phyloP scores from a whole-genome alignment of 331 rosid genomes.

The Quercus phellos region DNA sequence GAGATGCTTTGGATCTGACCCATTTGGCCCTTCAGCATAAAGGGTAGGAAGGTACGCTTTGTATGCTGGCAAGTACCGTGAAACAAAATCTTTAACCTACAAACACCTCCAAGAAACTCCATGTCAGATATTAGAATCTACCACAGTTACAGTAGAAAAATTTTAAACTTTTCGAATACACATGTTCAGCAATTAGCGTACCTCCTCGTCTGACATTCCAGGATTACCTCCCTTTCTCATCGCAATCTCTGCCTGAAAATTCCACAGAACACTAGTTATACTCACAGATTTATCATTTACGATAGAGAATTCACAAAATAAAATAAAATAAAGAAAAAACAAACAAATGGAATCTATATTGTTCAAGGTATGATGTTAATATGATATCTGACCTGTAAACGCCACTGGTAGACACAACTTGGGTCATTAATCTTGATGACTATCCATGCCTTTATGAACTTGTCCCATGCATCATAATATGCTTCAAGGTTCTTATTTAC shows the following conservation, averaged over 20 bases:
- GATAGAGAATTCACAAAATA: neutral
- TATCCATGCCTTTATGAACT: slow-evolving; percentile 75
- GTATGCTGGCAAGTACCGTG: slow-evolving; percentile 89
- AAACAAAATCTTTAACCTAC: slow-evolving; percentile 88
- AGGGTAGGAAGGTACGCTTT: slow-evolving; percentile 89
- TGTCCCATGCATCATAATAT: slow-evolving; percentile 89
- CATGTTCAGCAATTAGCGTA: slow-evolving; percentile 9
- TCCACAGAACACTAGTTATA: neutral
- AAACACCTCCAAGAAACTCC: slow-evolving; percentile 6
- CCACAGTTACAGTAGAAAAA: neutral
- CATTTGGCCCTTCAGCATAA: slow-evolving; percentile 77
- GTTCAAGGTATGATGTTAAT: neutral
- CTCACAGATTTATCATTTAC: neutral
- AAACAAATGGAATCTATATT: neutral
- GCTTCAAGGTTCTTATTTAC: slow-evolving; percentile 73
- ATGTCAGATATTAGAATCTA: neutral
- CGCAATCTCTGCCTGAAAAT: slow-evolving; percentile 89
- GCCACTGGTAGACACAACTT: slow-evolving; percentile 79
- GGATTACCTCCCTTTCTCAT: slow-evolving; percentile 96
- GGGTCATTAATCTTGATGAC: slow-evolving; percentile 84
- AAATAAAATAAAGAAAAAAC: too few species aligned
- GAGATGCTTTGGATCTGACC: slow-evolving; percentile 66
- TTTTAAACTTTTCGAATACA: neutral
- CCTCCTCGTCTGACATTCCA: slow-evolving; percentile 95
- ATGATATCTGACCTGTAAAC: slow-evolving; percentile 55